These are phyloP conservation scores for Phlebiopsis flavidoalba DNA, from an alignment of 768 basidiomycete genomes.

Conservation along the genomic window DNA sequence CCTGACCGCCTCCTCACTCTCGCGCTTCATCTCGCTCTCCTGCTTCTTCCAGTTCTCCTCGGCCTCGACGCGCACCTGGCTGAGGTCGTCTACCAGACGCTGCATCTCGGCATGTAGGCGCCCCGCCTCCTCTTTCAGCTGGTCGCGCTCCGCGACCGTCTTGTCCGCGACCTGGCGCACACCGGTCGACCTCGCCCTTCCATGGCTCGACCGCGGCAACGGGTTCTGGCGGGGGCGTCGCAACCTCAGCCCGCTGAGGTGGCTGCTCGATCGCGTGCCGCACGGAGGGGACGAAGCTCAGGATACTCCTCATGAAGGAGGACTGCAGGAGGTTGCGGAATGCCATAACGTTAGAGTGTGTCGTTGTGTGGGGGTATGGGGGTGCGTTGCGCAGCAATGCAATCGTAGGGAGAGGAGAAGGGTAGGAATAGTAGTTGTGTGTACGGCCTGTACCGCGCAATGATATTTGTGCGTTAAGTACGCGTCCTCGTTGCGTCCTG, in stretches of 20 bases:
- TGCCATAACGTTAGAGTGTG: slow-evolving; percentile 4
- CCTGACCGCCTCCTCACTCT: slow-evolving; percentile 1
- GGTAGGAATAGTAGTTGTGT: neutral
- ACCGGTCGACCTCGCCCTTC: slow-evolving; percentile 13
- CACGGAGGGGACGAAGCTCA: slow-evolving; percentile 7
- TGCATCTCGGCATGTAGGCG: slow-evolving; percentile 12
- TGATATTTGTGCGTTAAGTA: neutral
- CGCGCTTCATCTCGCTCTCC: slow-evolving; percentile 5
- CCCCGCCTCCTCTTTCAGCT: slow-evolving; percentile 6
- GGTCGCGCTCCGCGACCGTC: slow-evolving; percentile 10
- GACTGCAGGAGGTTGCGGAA: slow-evolving; percentile 7
- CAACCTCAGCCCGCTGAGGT: neutral
- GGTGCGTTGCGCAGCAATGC: slow-evolving; percentile 4
- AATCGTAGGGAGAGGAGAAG: neutral
- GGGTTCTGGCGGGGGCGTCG: neutral
- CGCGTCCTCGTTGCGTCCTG: slow-evolving; percentile 3
- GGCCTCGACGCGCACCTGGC: slow-evolving; percentile 10
- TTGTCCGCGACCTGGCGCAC: slow-evolving; percentile 11
- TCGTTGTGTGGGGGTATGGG: neutral
- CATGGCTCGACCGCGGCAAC: slow-evolving; percentile 6
- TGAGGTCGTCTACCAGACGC: slow-evolving; percentile 9
- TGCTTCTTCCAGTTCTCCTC: slow-evolving; percentile 9
- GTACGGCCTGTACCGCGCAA: neutral
- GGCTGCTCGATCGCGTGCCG: slow-evolving; percentile 8
- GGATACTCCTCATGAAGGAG: slow-evolving; percentile 11